Percentiles rank a stretch among this genome's conserved stretches.
Evolutionary conservation across 768 basidiomycete genomes (phyloP).

Genomic region (Coprinellus micaceus): DNA sequence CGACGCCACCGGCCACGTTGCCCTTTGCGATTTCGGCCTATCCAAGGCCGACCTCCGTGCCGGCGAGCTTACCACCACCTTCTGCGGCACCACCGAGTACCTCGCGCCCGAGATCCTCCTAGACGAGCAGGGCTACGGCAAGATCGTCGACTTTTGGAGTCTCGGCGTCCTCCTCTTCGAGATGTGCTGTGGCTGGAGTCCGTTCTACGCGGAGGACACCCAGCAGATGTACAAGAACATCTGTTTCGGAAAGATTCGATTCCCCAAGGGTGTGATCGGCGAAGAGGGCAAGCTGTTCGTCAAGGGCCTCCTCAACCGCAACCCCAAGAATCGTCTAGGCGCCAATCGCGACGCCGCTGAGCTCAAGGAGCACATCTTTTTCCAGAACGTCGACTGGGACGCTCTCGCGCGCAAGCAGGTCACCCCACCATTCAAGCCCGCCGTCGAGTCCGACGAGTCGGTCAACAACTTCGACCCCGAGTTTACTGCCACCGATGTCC

Average conservation of each 20-base stretch:
- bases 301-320: conserved; percentile 95
- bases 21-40: conserved; percentile 96
- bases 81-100: conserved; percentile 98
- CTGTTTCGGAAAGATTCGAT: conserved; percentile 98
- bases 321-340: conserved; percentile 96
- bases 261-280: conserved; percentile 93
- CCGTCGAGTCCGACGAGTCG: conserved; percentile 96
- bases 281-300: conserved; percentile 99
- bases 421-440: conserved; percentile 96
- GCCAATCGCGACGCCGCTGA: conserved; percentile 88
- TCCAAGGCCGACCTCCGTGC: conserved; percentile 93
- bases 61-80: conserved; percentile 97
- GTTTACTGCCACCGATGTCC: conserved; percentile 90
- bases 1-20: conserved; percentile 97
- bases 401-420: conserved; percentile 84
- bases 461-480: conserved; percentile 98
- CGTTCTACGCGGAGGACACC: conserved; percentile 98
- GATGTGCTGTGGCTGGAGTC: conserved; percentile 99
- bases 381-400: conserved; percentile 87
- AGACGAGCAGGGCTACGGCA: conserved; percentile 97
- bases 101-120: conserved; percentile 98
- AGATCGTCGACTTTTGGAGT: conserved; percentile 98
- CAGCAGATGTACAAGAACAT: conserved; percentile 99
- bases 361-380: conserved; percentile 95
- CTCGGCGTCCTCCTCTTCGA: conserved; percentile 95